Evolutionary conservation across 2,329 filamentous ascomycete species (phyloP).

Genomic region (Metarhizium brunneum): DNA sequence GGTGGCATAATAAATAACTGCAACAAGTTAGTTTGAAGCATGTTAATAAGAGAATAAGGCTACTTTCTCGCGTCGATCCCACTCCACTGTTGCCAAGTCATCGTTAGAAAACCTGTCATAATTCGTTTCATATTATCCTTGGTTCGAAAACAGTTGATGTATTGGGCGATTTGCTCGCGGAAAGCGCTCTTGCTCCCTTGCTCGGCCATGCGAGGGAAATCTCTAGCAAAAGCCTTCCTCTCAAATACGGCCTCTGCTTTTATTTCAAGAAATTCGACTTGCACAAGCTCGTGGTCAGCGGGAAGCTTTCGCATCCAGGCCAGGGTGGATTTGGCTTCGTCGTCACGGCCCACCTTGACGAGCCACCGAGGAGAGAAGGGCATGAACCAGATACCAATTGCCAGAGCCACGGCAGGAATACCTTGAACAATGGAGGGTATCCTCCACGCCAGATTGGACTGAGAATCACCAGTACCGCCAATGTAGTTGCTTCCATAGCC

Average conservation of each 20-base stretch:
- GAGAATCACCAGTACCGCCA: conserved; percentile 32
- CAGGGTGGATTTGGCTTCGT: conserved; percentile 49
- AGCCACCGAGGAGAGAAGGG: conserved; percentile 73
- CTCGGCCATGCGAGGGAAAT: conserved; percentile 36
- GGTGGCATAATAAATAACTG: conserved; percentile 35
- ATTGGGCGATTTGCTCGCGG: conserved; percentile 37
- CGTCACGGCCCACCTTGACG: conserved; percentile 59
- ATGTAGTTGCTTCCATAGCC: conserved; percentile 37
- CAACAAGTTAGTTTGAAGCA: background rate
- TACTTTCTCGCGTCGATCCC: conserved; percentile 11
- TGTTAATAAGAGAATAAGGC: background rate
- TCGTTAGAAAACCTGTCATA: conserved; percentile 51
- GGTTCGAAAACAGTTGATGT: conserved; percentile 35
- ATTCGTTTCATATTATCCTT: conserved; percentile 53
- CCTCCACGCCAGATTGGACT: conserved; percentile 33
- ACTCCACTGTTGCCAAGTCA: conserved; percentile 30
- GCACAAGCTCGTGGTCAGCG: conserved; percentile 55
- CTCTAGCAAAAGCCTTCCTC: conserved; percentile 56
- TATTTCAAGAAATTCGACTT: conserved; percentile 74
- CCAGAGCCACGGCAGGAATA: conserved; percentile 41
- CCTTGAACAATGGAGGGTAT: conserved; percentile 37
- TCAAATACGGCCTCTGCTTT: conserved; percentile 71
- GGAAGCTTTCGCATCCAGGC: conserved; percentile 54
- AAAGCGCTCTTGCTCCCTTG: conserved; percentile 30
- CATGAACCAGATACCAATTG: conserved; percentile 62